A percentile compares a stretch with the other conserved stretches of the same genome.
phyloP scores from a whole-genome alignment of 805 yeast species.

The Metschnikowia lunata region DNA sequence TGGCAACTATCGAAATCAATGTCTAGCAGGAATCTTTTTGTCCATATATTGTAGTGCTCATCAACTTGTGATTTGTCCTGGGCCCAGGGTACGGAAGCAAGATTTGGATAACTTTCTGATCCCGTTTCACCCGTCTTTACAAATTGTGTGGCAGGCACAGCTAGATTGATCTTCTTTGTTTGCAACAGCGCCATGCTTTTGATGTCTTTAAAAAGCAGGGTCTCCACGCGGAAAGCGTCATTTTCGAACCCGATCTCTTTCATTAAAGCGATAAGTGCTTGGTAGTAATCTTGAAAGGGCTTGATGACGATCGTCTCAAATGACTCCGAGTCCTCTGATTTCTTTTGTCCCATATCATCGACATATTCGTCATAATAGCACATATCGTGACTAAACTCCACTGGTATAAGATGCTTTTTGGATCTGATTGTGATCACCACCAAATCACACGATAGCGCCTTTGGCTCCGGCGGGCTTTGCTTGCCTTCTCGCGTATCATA shows the following conservation, averaged over 20 bases:
- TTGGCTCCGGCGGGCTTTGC: constrained; percentile 29
- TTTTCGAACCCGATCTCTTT: constrained; percentile 29
- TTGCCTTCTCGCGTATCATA: constrained; percentile 10
- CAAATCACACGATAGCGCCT: constrained; percentile 30
- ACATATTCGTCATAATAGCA: constrained; percentile 33
- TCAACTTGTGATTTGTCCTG: constrained; percentile 8
- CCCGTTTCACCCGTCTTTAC: constrained; percentile 11
- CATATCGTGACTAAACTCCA: constrained; percentile 39
- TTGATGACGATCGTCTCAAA: constrained; percentile 33
- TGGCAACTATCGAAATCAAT: constrained; percentile 28
- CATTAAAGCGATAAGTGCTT: constrained; percentile 26
- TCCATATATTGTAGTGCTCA: constrained; percentile 18
- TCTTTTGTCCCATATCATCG: constrained; percentile 21
- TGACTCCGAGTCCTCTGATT: constrained; percentile 19
- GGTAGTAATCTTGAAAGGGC: constrained; percentile 27
- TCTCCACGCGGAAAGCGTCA: constrained; percentile 31
- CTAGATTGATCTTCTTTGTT: constrained; percentile 32
- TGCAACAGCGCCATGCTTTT: constrained; percentile 31
- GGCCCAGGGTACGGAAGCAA: constrained; percentile 30
- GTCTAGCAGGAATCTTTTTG: constrained; percentile 27
- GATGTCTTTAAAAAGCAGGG: constrained; percentile 33
- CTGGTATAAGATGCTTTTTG: constrained; percentile 33
- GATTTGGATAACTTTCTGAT: constrained; percentile 20
- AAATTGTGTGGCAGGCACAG: constrained; percentile 19
- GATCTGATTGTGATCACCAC: constrained; percentile 34